phyloP scores from a whole-genome alignment of 345 rosid species.

The Corchorus capsularis region DNA sequence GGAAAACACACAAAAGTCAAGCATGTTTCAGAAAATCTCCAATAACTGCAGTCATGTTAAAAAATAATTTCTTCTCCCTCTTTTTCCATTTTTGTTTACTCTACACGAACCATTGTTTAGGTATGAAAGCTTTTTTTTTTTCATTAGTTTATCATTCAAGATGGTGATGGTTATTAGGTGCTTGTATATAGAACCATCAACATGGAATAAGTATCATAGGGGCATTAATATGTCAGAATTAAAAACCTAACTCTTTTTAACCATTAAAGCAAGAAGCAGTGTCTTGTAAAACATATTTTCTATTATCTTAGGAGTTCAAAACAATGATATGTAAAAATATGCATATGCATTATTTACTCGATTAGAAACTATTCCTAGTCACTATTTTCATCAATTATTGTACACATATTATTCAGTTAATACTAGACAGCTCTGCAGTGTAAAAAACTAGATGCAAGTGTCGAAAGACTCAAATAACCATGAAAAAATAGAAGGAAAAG shows the following conservation, averaged over 20 bases:
- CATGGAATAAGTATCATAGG: background rate
- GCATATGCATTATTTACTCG: background rate
- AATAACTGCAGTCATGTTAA: background rate
- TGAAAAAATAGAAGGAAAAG: background rate
- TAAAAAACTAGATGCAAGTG: background rate
- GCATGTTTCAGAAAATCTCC: background rate
- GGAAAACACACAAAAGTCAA: background rate
- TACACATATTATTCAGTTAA: background rate
- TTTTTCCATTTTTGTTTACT: too few species aligned
- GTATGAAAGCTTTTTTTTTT: background rate
- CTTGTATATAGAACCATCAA: background rate
- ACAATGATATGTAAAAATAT: background rate
- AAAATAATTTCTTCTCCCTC: background rate
- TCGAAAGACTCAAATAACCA: background rate
- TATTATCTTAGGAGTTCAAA: background rate
- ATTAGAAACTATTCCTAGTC: background rate
- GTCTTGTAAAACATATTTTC: background rate
- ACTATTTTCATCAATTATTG: background rate
- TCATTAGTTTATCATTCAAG: background rate
- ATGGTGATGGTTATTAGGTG: background rate
- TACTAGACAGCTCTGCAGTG: background rate
- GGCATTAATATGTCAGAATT: background rate
- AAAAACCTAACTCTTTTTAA: constrained; percentile 7
- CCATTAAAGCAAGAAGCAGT: background rate
- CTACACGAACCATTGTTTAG: background rate